These are phyloP conservation scores for Yamagishiella unicocca DNA, from an alignment of 139 green algal species.

Conservation along the genomic window DNA sequence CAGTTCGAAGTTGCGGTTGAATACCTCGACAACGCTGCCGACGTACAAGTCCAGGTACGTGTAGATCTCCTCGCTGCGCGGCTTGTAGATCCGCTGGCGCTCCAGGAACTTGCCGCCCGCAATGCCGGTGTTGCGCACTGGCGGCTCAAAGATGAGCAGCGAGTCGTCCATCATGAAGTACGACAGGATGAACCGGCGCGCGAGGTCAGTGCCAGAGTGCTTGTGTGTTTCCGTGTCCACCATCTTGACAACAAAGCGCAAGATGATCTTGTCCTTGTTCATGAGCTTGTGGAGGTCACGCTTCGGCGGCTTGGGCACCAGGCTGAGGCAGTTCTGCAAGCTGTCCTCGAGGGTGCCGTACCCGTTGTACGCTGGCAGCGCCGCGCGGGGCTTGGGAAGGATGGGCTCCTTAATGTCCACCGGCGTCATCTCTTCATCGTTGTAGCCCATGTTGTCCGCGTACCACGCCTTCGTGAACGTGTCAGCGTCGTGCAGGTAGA, in stretches of 20 bases:
- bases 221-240: constrained; percentile 69
- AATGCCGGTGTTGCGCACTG: constrained; percentile 86
- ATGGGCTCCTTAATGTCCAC: constrained; percentile 78
- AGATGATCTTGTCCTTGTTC: constrained; percentile 90
- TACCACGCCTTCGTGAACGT: constrained; percentile 85
- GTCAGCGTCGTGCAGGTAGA: constrained; percentile 92
- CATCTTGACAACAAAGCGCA: constrained; percentile 78
- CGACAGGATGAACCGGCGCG: constrained; percentile 88
- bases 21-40: constrained; percentile 77
- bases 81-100: constrained; percentile 74
- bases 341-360: constrained; percentile 88
- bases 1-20: constrained; percentile 87
- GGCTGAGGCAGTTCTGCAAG: constrained; percentile 87
- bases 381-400: constrained; percentile 52
- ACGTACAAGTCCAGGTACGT: constrained; percentile 89
- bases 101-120: constrained; percentile 95
- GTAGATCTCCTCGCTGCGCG: constrained; percentile 72
- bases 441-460: constrained; percentile 76
- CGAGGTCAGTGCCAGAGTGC: constrained; percentile 57
- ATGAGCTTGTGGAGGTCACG: constrained; percentile 91
- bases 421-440: constrained; percentile 66
- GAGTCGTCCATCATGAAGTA: constrained; percentile 95
- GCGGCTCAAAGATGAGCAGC: constrained; percentile 91
- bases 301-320: constrained; percentile 84
- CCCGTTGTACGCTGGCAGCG: constrained; percentile 86